Base-by-base conservation (phyloP, 2,329 filamentous ascomycete genomes). In the Ophiocordyceps camponoti-leonardi region DNA sequence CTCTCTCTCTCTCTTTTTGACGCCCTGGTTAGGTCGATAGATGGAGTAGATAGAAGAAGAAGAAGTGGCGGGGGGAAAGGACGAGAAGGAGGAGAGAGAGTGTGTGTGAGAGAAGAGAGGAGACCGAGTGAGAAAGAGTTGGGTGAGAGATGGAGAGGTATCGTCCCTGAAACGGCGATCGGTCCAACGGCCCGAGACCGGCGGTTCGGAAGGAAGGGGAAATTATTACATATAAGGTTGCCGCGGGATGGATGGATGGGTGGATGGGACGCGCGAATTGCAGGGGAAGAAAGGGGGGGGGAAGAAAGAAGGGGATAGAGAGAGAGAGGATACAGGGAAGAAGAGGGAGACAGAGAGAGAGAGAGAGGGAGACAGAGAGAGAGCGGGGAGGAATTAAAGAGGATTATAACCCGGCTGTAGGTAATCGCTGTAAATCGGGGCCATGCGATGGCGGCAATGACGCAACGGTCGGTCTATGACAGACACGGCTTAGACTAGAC, bases 151-250 rank as follows among this genome's bases (percentile, higher is more conserved):
- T 20, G 28, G 28, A 14, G 26, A 11, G 12, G 30, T 19, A 3
- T 31, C 14, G 5, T 43, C 33, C 42, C 31, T 37, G 48, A 42
- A 42, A 41, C 42, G 41, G 41, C 40, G 48, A 43, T 49, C 23
- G 23, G 23, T 26, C 23, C 23, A 26, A 26, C 23, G 23, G 23
- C 23, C 23, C 23, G 23, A 26, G 31, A 35, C 31, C 31, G n/a
- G n/a, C 31, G 31, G 31, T 14, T n/a, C 31, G 31, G 31, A 35
- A n/a, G 31, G 16, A 6, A 13, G 31, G 16, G 16, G n/a, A n/a
- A n/a, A n/a, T n/a, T n/a, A n/a, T n/a, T n/a, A n/a, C n/a, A 14
- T 14, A 35, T 35, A 35, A 35, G 31, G 31, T 35, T 35, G 31
- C 13, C 5, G 31, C 31, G 31, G n/a, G n/a, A n/a, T n/a, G n/a